A percentile compares a stretch with the other conserved stretches of the same genome.
phyloP scores from a whole-genome alignment of 2,329 filamentous ascomycete genomes.

The Grosmannia penicillata region DNA sequence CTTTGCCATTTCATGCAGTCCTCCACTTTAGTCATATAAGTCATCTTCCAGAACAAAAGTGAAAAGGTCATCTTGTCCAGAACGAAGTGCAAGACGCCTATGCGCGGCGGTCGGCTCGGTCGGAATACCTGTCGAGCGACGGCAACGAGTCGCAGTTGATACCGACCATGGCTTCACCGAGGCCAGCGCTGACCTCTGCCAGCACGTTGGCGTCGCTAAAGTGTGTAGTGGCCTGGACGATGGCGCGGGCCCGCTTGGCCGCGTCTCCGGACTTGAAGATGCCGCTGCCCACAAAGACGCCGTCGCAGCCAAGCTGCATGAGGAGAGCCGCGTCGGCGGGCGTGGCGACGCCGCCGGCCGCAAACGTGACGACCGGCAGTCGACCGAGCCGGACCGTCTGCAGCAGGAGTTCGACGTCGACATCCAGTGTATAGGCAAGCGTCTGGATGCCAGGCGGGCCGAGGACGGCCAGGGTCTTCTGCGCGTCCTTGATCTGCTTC shows the following conservation, averaged over 20 bases:
- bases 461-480: conserved; percentile 49
- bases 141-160: conserved; percentile 35
- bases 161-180: conserved; percentile 97
- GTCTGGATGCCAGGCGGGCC: conserved; percentile 44
- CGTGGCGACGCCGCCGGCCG: conserved; percentile 97
- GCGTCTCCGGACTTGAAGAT: conserved; percentile 97
- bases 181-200: conserved; percentile 71
- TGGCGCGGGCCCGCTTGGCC: conserved; percentile 78
- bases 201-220: conserved; percentile 74
- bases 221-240: conserved; percentile 88
- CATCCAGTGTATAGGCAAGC: conserved; percentile 68
- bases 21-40: no score
- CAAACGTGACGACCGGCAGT: conserved; percentile 93
- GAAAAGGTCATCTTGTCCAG: no score
- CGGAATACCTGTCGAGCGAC: not conserved
- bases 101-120: no score
- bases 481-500: conserved; percentile 64
- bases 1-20: no score
- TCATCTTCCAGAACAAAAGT: no score
- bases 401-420: conserved; percentile 63
- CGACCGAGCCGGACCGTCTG: conserved; percentile 78
- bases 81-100: no score
- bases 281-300: conserved; percentile 90
- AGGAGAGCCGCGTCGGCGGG: conserved; percentile 88
- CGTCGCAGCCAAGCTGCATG: conserved; percentile 98